Evolutionary conservation across 345 rosid genomes (phyloP), one percentile per base, ranked within the genome.

Genomic region (Populus tremula): DNA sequence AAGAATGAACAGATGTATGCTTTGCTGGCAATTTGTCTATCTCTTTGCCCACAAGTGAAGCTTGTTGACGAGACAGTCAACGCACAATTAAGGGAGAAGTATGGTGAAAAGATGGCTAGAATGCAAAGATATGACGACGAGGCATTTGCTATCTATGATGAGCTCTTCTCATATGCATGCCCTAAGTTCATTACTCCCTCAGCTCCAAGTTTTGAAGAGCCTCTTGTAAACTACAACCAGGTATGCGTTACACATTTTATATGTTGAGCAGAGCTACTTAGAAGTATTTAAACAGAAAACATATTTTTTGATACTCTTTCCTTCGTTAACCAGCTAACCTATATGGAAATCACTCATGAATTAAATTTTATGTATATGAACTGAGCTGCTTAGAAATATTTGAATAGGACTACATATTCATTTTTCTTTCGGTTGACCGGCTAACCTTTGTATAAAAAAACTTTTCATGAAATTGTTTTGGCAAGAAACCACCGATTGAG

Each of bases 1-100:
- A 96, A 96, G 90, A 96, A 96, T 78, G 99, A 96, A 84, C 99
- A 96, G 85, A 96, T 96, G 97, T 96, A 93, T 89, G 99, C 98
- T 56, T 83, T 93, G 80, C 87, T 96, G 75, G 97, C 95, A 1
- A 87, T 93, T 81, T 84, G 87, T 77, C 95, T 93, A 70, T 93
- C 97, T 7, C 95, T 96, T 75, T 96, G 99, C 68, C 99, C 98
- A 23, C 99, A 93, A 80, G 85, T 86, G 65, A 92, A 93, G 83
- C 97, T 93, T 82, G 90, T 93, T 31, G 99, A 96, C 8, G 99
- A 96, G 80, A 90, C 96, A 69, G 98, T 96, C 61, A 92, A 88
- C 80, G 77, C 90, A 78, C 99, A 93, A 27, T 71, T 96, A 84
- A 85, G 93, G 65, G 99, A 96, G 89, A 96, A 96, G 86, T 93